Evolutionary conservation across 495 filamentous ascomycete species (phyloP), one percentile per base, ranked within the genome.

Genomic region (Cercophora newfieldiana): DNA sequence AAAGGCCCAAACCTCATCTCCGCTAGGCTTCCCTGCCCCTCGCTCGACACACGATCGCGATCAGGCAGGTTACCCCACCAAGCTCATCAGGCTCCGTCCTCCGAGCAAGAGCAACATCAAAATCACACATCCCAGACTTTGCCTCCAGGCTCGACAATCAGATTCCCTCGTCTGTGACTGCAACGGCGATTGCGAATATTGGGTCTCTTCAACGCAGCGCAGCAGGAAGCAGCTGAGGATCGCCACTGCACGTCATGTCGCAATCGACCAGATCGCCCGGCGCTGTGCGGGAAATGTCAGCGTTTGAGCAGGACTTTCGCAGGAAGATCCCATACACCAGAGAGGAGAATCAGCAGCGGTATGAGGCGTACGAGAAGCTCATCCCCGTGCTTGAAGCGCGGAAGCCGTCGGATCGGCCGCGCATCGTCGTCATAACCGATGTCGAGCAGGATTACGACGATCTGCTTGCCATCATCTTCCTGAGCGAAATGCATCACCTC

Each of bases 361-460:
- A 63, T 25, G 8, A 22, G 1, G 21, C 14, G 12, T 70, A 68
- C 29, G 22, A 33, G 31, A 56, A 37, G 30, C 68, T 70, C 16
- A 26, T 50, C n/a, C 18, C 50, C 1, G 37, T 66, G 2, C 44
- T 70, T 12, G 14, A 21, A 22, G 22, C 25, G 8, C 68, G 68
- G 7, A 29, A 60, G 7, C 48, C 44, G 2, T 56, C 63, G 7
- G 54, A 65, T n/a, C 65, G 49, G 29, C 68, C 68, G 2, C 66
- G 68, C 51, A 59, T 70, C 7, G 14, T 70, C 6, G 59, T 70
- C 5, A 54, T 63, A 12, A 70, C 68, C 1, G 68, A 70, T 26
- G 55, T 70, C 18, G 68, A 70, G 44, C 68, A 68, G 33, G 68
- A 70, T 55, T 70, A 70, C 21, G 68, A 70, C 21, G 68, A 70